These are phyloP conservation scores for Calonectria pseudoturangicola DNA, from an alignment of 2,329 filamentous ascomycete species.

Conservation along the genomic window DNA sequence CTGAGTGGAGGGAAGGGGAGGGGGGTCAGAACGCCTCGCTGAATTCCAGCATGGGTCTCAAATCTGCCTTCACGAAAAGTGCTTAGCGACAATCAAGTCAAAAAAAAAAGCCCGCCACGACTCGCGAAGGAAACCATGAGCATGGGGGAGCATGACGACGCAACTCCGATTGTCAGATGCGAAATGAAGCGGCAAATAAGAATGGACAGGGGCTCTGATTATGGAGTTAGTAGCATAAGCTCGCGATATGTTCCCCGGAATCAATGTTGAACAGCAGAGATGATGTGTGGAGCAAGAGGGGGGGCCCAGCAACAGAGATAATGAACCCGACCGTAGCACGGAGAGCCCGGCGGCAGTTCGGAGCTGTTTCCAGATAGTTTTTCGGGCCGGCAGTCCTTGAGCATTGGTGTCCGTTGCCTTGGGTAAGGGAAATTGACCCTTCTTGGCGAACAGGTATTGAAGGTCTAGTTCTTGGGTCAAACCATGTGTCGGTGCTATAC, in stretches of 20 bases:
- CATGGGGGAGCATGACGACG: conserved; percentile 25
- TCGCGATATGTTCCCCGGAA: conserved; percentile 11
- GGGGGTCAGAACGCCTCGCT: conserved; percentile 23
- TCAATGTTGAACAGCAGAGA: conserved; percentile 31
- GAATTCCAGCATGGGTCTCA: conserved; percentile 1
- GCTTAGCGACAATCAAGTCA: conserved; percentile 35
- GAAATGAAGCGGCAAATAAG: conserved; percentile 38
- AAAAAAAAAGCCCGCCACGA: conserved; percentile 8
- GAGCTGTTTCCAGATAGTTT: conserved; percentile 29
- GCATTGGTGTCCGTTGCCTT: conserved; percentile 24
- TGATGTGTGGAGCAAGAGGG: conserved; percentile 29
- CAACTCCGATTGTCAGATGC: conserved; percentile 28
- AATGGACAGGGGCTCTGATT: conserved; percentile 33
- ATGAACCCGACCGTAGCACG: neutral
- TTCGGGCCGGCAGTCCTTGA: conserved; percentile 5
- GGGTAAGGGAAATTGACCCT: conserved; percentile 29
- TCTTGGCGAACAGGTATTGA: conserved; percentile 3
- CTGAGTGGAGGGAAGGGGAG: conserved; percentile 15
- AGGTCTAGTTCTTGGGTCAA: conserved; percentile 8
- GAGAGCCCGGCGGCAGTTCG: conserved; percentile 1
- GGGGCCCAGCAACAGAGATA: neutral
- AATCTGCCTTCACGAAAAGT: conserved; percentile 28
- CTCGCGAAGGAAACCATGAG: conserved; percentile 13
- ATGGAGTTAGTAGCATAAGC: conserved; percentile 32
- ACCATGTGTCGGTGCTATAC: conserved; percentile 17